Evolutionary conservation across 2,329 filamentous ascomycete genomes (phyloP).

Genomic region (Stemphylium lycopersici): DNA sequence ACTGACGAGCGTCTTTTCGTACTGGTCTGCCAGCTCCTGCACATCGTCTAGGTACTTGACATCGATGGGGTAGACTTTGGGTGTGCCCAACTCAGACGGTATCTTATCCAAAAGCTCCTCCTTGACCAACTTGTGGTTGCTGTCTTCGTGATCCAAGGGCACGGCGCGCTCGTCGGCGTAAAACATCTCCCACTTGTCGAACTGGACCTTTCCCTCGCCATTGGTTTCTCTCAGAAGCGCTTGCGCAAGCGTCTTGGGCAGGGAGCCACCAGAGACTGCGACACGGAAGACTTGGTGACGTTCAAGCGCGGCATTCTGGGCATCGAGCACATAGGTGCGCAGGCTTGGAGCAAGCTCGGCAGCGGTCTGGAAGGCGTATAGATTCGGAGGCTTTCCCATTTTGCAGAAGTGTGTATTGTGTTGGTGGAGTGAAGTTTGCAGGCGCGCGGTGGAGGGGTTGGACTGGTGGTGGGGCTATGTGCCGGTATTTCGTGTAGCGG

Average conservation of each 20-base stretch:
- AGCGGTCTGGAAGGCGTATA: slow-evolving; percentile 79
- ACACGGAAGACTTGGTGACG: slow-evolving; percentile 89
- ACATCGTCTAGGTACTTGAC: slow-evolving; percentile 71
- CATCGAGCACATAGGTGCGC: slow-evolving; percentile 80
- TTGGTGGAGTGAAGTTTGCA: slow-evolving; percentile 16
- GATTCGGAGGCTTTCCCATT: slow-evolving; percentile 58
- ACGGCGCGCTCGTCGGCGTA: slow-evolving; percentile 98
- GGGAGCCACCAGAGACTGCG: slow-evolving; percentile 89
- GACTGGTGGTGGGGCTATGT: slow-evolving; percentile 16
- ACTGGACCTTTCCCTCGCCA: slow-evolving; percentile 70
- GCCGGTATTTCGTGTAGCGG: slow-evolving; percentile 18
- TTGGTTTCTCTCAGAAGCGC: slow-evolving; percentile 70
- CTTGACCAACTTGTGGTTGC: slow-evolving; percentile 91
- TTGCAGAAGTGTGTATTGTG: slow-evolving; percentile 20
- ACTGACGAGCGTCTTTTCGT: slow-evolving; percentile 84
- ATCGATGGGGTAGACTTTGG: slow-evolving; percentile 82
- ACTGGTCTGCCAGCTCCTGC: slow-evolving; percentile 91
- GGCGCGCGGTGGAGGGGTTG: slow-evolving; percentile 22
- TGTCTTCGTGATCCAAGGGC: slow-evolving; percentile 87
- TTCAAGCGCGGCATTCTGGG: slow-evolving; percentile 77
- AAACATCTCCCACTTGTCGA: slow-evolving; percentile 95
- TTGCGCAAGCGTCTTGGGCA: slow-evolving; percentile 85
- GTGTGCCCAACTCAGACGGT: slow-evolving; percentile 68
- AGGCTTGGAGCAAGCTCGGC: slow-evolving; percentile 76
- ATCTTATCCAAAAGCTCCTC: slow-evolving; percentile 88